phyloP scores from a whole-genome alignment of 78 protist genomes.

The Thecamonas trahens region DNA sequence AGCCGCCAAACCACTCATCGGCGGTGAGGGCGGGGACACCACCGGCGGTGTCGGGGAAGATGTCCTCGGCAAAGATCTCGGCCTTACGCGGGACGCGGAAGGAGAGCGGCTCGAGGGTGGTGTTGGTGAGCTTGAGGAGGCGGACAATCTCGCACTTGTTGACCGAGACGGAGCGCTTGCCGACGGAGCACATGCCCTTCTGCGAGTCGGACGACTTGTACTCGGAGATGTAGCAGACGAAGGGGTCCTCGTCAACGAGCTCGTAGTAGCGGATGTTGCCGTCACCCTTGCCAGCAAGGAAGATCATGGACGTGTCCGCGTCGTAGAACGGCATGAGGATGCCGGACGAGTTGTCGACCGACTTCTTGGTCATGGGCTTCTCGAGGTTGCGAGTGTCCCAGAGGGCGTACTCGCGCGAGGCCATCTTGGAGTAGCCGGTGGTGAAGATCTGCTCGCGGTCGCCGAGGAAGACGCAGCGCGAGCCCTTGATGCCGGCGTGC shows the following conservation, averaged over 20 bases:
- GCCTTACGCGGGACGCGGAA: conserved; percentile 85
- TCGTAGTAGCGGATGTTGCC: conserved; percentile 94
- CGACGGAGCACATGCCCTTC: conserved; percentile 69
- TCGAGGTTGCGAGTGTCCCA: conserved; percentile 50
- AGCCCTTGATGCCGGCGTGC: conserved; percentile 87
- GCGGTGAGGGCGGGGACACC: conserved; percentile 72
- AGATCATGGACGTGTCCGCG: conserved; percentile 71
- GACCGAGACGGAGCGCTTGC: conserved; percentile 79
- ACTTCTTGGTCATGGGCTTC: conserved; percentile 34
- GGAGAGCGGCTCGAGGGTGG: conserved; percentile 75
- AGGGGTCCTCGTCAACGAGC: conserved; percentile 66
- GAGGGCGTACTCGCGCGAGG: conserved; percentile 78
- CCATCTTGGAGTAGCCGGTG: conserved; percentile 75
- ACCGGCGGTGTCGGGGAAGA: conserved; percentile 80
- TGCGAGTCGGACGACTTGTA: conserved; percentile 74
- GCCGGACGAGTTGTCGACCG: conserved; percentile 75
- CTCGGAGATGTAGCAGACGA: conserved; percentile 61
- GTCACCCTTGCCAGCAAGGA: conserved; percentile 95
- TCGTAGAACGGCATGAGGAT: conserved; percentile 86
- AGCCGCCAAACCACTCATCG: conserved; percentile 75
- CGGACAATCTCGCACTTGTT: conserved; percentile 75
- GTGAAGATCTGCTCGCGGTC: conserved; percentile 62
- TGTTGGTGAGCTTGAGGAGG: conserved; percentile 63
- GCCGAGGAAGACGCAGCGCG: conserved; percentile 71
- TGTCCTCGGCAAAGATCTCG: conserved; percentile 85